These are phyloP conservation scores for Pestalotiopsis fici DNA, from an alignment of 2,329 filamentous ascomycete species.

Conservation along the genomic window DNA sequence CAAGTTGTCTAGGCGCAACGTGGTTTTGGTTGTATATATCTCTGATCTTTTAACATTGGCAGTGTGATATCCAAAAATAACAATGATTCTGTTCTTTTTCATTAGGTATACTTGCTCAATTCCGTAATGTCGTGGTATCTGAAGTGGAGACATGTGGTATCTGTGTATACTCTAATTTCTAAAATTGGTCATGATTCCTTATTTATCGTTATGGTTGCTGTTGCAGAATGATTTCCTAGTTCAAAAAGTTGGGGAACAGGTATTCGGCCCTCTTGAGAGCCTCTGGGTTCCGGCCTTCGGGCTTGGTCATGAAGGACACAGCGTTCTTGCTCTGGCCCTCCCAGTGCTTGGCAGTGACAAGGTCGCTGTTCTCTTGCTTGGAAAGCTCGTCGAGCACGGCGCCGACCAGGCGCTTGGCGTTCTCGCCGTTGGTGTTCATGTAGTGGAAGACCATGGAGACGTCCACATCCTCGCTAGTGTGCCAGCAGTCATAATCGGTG, in stretches of 20 bases:
- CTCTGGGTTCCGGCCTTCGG: conserved; percentile 70
- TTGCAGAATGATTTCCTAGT: conserved; percentile 22
- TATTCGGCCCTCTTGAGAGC: conserved; percentile 80
- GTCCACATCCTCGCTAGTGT: conserved; percentile 78
- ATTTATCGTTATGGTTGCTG: not conserved
- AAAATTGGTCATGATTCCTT: not conserved
- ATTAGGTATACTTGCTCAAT: not conserved
- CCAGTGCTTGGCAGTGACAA: conserved; percentile 81
- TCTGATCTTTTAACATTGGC: not conserved
- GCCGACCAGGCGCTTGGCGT: conserved; percentile 81
- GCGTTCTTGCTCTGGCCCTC: conserved; percentile 76
- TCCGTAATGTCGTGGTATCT: not conserved
- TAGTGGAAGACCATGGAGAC: conserved; percentile 97
- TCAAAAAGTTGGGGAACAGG: conserved; percentile 82
- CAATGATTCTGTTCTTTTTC: no score
- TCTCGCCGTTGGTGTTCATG: conserved; percentile 91
- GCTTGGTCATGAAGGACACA: conserved; percentile 79
- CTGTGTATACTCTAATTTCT: not conserved
- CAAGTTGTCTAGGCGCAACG: conserved; percentile 3
- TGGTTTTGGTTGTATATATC: not conserved
- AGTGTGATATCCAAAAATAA: not conserved
- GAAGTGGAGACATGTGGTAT: not conserved
- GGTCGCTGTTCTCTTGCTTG: conserved; percentile 72
- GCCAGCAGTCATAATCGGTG: conserved; percentile 99
- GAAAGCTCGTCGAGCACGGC: conserved; percentile 85